These are phyloP conservation scores for Phytophthora vignae DNA, from an alignment of 352 stramenopile species.

Conservation along the genomic window DNA sequence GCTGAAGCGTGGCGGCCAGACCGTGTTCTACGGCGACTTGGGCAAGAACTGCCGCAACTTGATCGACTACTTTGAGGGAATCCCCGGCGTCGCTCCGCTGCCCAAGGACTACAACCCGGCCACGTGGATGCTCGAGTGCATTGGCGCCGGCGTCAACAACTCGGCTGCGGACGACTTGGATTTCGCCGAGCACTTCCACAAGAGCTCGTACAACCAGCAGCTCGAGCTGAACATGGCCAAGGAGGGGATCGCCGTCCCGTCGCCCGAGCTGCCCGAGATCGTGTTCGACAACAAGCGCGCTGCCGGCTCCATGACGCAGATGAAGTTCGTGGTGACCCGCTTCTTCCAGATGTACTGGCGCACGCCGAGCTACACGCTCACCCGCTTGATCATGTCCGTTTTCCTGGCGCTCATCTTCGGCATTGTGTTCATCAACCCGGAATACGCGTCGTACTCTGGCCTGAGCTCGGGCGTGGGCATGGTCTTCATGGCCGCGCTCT, in stretches of 20 bases:
- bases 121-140: constrained; percentile 89
- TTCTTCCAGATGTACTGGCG: constrained; percentile 8
- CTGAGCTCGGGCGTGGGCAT: constrained; percentile 2
- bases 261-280: constrained; percentile 29
- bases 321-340: constrained; percentile 29
- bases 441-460: not conserved
- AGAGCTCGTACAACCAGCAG: constrained; percentile 29
- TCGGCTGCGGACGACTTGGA: constrained; percentile 30
- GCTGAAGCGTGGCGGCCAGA: constrained; percentile 51
- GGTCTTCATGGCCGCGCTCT: constrained; percentile 6
- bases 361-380: constrained; percentile 4
- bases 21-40: constrained; percentile 35
- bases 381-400: constrained; percentile 3
- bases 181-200: constrained; percentile 47
- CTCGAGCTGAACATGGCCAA: constrained; percentile 27
- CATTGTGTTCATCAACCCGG: constrained; percentile 6
- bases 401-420: constrained; percentile 3
- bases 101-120: constrained; percentile 79
- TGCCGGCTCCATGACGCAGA: constrained; percentile 34
- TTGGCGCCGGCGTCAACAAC: constrained; percentile 52
- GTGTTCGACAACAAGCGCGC: constrained; percentile 42
- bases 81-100: constrained; percentile 38
- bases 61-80: constrained; percentile 56
- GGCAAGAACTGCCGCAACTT: constrained; percentile 35
- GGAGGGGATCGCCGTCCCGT: constrained; percentile 40